These are phyloP conservation scores for Cryptococcus sp. DNA, from an alignment of 1,284 basidiomycete species.

Conservation along the genomic window DNA sequence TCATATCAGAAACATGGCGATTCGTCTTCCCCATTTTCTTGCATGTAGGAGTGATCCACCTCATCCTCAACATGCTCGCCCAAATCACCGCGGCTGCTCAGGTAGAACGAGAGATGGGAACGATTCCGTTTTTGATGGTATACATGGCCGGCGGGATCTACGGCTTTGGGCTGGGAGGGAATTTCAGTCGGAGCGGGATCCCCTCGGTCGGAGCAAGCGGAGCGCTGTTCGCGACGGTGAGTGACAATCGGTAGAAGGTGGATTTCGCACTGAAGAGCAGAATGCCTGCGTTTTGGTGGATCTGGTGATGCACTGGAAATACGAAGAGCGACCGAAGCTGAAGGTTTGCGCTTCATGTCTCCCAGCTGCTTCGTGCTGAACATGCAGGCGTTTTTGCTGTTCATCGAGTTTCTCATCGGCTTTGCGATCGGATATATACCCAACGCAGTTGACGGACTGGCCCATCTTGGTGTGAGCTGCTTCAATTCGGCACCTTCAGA, in stretches of 20 bases:
- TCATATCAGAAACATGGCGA: conserved; percentile 48
- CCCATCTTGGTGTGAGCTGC: conserved; percentile 47
- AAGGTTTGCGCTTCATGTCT: conserved; percentile 61
- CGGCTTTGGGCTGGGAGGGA: conserved; percentile 75
- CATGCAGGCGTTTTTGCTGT: conserved; percentile 59
- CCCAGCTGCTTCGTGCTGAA: conserved; percentile 40
- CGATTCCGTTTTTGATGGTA: conserved; percentile 68
- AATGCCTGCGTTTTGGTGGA: conserved; percentile 77
- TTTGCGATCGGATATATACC: conserved; percentile 75
- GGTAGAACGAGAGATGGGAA: conserved; percentile 47
- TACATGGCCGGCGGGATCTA: conserved; percentile 89
- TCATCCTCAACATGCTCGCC: conserved; percentile 81
- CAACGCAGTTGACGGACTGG: conserved; percentile 44
- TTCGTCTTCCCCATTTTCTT: conserved; percentile 83
- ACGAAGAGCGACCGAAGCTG: conserved; percentile 69
- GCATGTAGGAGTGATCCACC: conserved; percentile 85
- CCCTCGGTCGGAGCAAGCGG: conserved; percentile 91
- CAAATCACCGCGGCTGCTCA: conserved; percentile 56
- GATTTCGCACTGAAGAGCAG: conserved; percentile 9
- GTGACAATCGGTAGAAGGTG: background rate
- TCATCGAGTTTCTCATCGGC: conserved; percentile 75
- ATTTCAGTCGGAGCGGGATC: conserved; percentile 81
- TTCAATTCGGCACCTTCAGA: background rate
- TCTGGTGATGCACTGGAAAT: conserved; percentile 85
- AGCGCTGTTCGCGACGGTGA: conserved; percentile 77